These are phyloP conservation scores for Exophiala sp. DNA, from an alignment of 2,329 filamentous ascomycete species.

Conservation along the genomic window DNA sequence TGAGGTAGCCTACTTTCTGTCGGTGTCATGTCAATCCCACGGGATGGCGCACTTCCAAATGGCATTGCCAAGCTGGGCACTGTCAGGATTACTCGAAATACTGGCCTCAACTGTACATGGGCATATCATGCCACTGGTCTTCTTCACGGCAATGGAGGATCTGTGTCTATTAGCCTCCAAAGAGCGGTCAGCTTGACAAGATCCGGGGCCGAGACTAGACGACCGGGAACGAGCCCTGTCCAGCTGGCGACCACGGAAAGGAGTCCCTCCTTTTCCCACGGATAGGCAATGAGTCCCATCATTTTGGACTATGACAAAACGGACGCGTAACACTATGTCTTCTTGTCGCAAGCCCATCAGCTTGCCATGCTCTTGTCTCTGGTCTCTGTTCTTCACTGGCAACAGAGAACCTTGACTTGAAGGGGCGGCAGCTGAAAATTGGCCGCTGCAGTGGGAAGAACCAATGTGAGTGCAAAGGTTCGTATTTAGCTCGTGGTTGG, in stretches of 20 bases:
- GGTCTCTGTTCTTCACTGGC: background rate
- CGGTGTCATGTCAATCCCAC: no score
- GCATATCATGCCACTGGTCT: background rate
- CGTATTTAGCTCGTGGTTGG: conserved; percentile 9
- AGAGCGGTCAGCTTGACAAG: background rate
- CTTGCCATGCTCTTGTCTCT: no score
- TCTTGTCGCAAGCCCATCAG: background rate
- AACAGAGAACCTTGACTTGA: background rate
- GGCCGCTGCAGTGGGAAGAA: conserved; percentile 1
- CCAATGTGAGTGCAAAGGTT: conserved; percentile 11
- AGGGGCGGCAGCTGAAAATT: conserved; percentile 6
- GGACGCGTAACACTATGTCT: background rate
- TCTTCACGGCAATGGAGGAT: background rate
- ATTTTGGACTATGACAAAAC: conserved; percentile 5
- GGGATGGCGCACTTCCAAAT: no score
- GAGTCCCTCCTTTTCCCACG: background rate
- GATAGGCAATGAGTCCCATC: background rate
- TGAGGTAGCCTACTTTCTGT: no score
- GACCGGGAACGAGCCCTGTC: background rate
- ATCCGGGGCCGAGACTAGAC: background rate
- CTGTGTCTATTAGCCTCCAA: background rate
- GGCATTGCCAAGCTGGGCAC: no score
- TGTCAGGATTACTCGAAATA: no score
- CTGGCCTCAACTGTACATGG: no score
- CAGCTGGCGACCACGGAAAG: background rate